These are phyloP conservation scores for Cladosporium sp. DNA, from an alignment of 2,329 filamentous ascomycete genomes.

Conservation along the genomic window DNA sequence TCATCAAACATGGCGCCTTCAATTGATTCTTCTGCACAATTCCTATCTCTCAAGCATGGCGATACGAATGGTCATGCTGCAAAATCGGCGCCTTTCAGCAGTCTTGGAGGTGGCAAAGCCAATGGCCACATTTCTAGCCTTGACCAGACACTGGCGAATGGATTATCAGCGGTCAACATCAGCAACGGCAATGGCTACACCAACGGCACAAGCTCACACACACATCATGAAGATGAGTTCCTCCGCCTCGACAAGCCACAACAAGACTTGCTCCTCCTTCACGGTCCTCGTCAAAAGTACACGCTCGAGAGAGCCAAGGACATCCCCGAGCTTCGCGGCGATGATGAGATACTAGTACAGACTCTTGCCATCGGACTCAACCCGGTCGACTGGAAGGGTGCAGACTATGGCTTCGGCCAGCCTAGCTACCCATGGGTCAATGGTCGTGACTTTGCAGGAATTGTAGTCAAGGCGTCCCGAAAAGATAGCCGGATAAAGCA, in stretches of 20 bases:
- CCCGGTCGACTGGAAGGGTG: slow-evolving; percentile 69
- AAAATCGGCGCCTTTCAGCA: background rate
- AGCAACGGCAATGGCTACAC: background rate
- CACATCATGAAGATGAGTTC: slow-evolving; percentile 25
- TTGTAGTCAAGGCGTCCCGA: slow-evolving; percentile 49
- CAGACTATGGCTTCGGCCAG: slow-evolving; percentile 67
- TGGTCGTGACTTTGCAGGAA: slow-evolving; percentile 65
- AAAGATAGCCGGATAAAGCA: slow-evolving; percentile 47
- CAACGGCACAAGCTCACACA: slow-evolving; percentile 5
- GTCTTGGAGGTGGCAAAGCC: background rate
- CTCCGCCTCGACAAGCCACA: slow-evolving; percentile 28
- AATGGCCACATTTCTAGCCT: slow-evolving; percentile 1
- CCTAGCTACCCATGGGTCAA: slow-evolving; percentile 65
- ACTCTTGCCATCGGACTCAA: slow-evolving; percentile 65
- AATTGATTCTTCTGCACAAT: slow-evolving; percentile 2
- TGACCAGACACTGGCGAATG: background rate
- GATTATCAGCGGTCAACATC: background rate
- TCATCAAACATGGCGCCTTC: slow-evolving; percentile 4
- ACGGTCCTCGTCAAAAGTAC: slow-evolving; percentile 33
- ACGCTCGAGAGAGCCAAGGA: slow-evolving; percentile 27
- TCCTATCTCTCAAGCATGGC: slow-evolving; percentile 11
- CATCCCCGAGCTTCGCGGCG: slow-evolving; percentile 29
- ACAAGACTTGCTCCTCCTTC: slow-evolving; percentile 33
- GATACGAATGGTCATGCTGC: background rate
- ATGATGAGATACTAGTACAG: slow-evolving; percentile 59